Evolutionary conservation across 176 grass and related monocot species (phyloP), one percentile per base, ranked within the genome.

Genomic region (Eremochloa ophiuroides): DNA sequence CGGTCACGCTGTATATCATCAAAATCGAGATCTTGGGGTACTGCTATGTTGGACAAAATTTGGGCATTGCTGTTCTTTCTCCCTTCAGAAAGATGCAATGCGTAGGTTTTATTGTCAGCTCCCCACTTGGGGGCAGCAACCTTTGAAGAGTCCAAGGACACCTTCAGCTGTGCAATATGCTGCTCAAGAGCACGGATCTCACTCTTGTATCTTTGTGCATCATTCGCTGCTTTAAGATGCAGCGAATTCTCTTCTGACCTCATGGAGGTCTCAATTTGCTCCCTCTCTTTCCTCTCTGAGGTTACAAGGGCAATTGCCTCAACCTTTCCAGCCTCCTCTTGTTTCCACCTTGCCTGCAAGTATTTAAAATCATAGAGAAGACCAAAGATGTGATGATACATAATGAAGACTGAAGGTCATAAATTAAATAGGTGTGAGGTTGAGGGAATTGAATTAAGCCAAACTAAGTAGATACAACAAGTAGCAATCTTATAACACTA

Each of bases 1-100:
- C 83, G 82, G 26, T 97, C 94, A 0, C 89, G 84, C 67, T 94
- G 94, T 77, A 97, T 77, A 62, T 97, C 91, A 17, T 97, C 94
- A 41, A 79, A 82, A 72, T 60, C 81, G 8, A 73, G 26, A 13
- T 88, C 86, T 34, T 88, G 73, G 27, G 83, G 76, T 41, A 62
- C 43, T 25, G 61, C 65, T 34, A 77, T 28, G 35, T 83, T 81
- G 34, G 73, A 26, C 53, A 90, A 76, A 30, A 88, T 20, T 67
- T 69, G 78, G 23, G 46, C 82, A 30, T 73, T 82, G 51, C 78
- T 50, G 4, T 77, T 90, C 78, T 87, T 97, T 60, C 85, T 92
- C 71, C 89, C 89, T 31, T 92, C 89, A 37, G 89, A 83, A 73
- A 97, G 80, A n/a, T 64, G 80, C 62, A 75, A 80, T 1, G 76